phyloP scores from a whole-genome alignment of 2,329 filamentous ascomycete genomes.

The Ophioceras dolichostomum region DNA sequence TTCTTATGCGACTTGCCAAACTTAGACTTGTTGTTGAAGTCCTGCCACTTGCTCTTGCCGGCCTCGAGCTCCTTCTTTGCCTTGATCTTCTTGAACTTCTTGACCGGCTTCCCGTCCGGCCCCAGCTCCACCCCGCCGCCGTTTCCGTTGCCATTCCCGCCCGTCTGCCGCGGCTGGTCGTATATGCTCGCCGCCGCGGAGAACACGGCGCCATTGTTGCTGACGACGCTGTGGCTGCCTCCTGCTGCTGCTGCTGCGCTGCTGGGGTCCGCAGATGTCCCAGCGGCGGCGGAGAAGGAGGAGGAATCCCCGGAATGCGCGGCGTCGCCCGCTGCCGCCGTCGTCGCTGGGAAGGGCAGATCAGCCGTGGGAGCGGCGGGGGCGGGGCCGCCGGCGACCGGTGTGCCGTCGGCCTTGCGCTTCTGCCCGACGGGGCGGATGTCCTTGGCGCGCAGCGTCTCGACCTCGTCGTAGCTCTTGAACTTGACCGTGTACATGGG shows the following conservation, averaged over 20 bases:
- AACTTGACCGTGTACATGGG: constrained; percentile 94
- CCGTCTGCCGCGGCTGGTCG: constrained; percentile 36
- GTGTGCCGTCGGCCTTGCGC: constrained; percentile 72
- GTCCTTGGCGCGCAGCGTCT: constrained; percentile 71
- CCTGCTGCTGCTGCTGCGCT: constrained; percentile 14
- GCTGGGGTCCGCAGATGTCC: constrained; percentile 21
- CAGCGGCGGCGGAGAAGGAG: background rate
- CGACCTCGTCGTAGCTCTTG: constrained; percentile 77
- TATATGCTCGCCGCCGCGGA: constrained; percentile 47
- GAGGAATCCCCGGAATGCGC: too few relatives aligned
- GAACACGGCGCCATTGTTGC: constrained; percentile 34
- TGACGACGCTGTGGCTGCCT: background rate
- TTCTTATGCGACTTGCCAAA: constrained; percentile 60
- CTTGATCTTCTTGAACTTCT: constrained; percentile 82
- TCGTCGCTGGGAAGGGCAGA: constrained; percentile 17
- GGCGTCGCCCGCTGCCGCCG: constrained; percentile 21
- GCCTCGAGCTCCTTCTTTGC: constrained; percentile 84
- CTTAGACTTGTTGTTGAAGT: constrained; percentile 73
- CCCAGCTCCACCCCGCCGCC: too few relatives aligned
- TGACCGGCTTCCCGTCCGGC: constrained; percentile 67
- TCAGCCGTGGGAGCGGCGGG: constrained; percentile 20
- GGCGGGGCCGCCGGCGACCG: constrained; percentile 37
- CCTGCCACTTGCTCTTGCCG: constrained; percentile 88
- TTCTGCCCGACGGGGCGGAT: constrained; percentile 70
- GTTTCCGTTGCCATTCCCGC: constrained; percentile 49